Conservation (phyloP, 108 stramenopile genomes). For the Aureococcus anophagefferens region DNA sequence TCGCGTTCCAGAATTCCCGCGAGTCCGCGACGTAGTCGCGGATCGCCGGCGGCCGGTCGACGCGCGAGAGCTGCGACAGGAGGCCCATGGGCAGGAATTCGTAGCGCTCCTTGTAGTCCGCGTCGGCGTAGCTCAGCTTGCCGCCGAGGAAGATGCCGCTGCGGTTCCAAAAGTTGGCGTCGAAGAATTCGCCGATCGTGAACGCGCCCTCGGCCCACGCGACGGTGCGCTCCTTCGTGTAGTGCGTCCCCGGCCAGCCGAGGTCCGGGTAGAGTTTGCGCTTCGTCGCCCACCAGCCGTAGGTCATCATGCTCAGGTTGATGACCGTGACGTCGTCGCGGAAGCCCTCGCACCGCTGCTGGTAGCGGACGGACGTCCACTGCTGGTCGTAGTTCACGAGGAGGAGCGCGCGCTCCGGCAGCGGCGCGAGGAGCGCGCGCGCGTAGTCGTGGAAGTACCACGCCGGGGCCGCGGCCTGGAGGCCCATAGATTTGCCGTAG, state of each 20-base stretch:
- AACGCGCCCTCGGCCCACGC: conserved; percentile 37
- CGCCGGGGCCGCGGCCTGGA: background rate
- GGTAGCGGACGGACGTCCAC: conserved; percentile 65
- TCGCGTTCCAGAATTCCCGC: conserved; percentile 12
- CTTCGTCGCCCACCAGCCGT: conserved; percentile 54
- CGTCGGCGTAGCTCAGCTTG: conserved; percentile 43
- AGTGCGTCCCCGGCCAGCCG: conserved; percentile 44
- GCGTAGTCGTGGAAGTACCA: conserved; percentile 53
- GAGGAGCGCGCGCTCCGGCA: conserved; percentile 49
- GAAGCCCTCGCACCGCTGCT: conserved; percentile 61
- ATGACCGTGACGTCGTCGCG: conserved; percentile 46
- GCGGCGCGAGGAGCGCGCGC: conserved; percentile 42
- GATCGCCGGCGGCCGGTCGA: conserved; percentile 4
- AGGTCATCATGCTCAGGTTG: conserved; percentile 65
- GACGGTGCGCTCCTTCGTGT: conserved; percentile 18
- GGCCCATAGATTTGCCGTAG: background rate
- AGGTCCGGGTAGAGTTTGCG: conserved; percentile 35
- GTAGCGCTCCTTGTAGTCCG: conserved; percentile 26
- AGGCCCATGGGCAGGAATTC: conserved; percentile 53
- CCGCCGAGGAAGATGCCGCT: conserved; percentile 52
- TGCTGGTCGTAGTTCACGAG: conserved; percentile 69
- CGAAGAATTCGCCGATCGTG: conserved; percentile 48
- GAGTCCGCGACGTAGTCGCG: conserved; percentile 9
- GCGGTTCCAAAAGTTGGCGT: conserved; percentile 31
- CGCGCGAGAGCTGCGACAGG: conserved; percentile 26